These are phyloP conservation scores for Hypoxylon cercidicola DNA, from an alignment of 495 filamentous ascomycete genomes.

Conservation along the genomic window DNA sequence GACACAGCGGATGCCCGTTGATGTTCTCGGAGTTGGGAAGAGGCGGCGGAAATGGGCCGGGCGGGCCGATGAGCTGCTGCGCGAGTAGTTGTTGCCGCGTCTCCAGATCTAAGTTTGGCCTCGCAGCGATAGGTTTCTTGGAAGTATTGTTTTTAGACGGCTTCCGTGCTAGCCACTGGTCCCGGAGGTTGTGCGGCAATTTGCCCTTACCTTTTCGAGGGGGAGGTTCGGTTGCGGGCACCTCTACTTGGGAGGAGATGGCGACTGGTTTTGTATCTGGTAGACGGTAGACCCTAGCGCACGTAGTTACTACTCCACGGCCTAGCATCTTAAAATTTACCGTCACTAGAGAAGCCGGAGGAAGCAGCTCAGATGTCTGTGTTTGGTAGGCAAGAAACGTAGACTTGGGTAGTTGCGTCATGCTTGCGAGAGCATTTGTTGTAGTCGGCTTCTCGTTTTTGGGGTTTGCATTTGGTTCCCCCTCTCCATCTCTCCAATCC, in stretches of 20 bases:
- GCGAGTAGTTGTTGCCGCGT: constrained; percentile 63
- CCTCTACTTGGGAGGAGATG: constrained; percentile 49
- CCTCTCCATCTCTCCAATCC: constrained; percentile 42
- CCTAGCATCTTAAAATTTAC: constrained; percentile 50
- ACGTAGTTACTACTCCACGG: constrained; percentile 52
- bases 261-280: constrained; percentile 36
- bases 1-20: constrained; percentile 71
- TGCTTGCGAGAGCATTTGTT: constrained; percentile 19
- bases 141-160: constrained; percentile 21
- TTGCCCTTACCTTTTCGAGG: constrained; percentile 1
- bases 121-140: constrained; percentile 31
- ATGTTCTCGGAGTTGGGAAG: constrained; percentile 48
- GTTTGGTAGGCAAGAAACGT: constrained; percentile 39
- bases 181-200: constrained; percentile 51
- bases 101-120: constrained; percentile 45
- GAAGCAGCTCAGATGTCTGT: constrained; percentile 8
- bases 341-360: constrained; percentile 44
- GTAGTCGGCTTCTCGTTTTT: constrained; percentile 10
- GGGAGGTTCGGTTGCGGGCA: constrained; percentile 52
- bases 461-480: constrained; percentile 16
- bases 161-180: constrained; percentile 57
- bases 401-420: constrained; percentile 47
- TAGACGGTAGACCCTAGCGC: constrained; percentile 61
- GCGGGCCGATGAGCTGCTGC: constrained; percentile 57
- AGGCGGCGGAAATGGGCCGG: constrained; percentile 37